A percentile compares a stretch with the other conserved stretches of the same genome.
Evolutionary conservation across 73 alveolate species (phyloP).

Genomic region (Tetrahymena borealis): DNA sequence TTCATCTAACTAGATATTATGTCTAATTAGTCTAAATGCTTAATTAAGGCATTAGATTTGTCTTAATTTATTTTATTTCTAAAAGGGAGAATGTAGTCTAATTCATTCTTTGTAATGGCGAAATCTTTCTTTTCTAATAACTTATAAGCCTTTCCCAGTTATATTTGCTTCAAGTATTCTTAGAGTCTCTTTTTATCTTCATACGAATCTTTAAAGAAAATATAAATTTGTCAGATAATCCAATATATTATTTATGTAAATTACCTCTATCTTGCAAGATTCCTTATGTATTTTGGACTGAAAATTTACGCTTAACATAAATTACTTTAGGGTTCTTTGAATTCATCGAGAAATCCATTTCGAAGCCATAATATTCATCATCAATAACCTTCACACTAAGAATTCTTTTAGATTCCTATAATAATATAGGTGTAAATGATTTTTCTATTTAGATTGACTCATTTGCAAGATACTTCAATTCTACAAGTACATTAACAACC

Average conservation of each 20-base stretch:
- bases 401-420: background rate
- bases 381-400: background rate
- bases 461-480: background rate
- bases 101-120: background rate
- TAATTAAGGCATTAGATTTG: background rate
- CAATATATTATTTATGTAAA: background rate
- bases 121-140: background rate
- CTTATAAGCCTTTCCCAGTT: background rate
- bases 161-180: background rate
- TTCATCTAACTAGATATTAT: background rate
- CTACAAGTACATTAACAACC: background rate
- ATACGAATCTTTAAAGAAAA: background rate
- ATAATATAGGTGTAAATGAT: background rate
- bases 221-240: background rate
- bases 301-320: background rate
- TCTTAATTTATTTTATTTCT: background rate
- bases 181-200: background rate
- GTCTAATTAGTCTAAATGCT: background rate
- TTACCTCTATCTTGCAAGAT: background rate
- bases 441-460: background rate
- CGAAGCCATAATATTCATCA: background rate
- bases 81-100: background rate
- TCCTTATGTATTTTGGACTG: background rate
- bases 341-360: background rate
- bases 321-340: background rate